A percentile compares a stretch with the other conserved stretches of the same genome.
phyloP scores from a whole-genome alignment of 192 early-diverging fungal genomes.

The Coemansia pectinata region DNA sequence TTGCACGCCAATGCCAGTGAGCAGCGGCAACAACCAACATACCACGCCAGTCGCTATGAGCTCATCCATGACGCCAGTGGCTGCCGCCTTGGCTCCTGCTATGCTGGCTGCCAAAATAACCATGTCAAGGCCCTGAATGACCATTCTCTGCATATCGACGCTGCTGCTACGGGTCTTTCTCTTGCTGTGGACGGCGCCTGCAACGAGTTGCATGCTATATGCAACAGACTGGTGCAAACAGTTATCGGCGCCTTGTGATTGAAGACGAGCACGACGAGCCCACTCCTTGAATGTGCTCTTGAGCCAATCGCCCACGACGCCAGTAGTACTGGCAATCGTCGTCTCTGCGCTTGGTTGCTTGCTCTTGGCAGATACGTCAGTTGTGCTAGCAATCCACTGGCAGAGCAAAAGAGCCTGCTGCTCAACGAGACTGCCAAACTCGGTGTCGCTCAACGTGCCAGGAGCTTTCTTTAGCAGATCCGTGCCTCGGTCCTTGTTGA shows the following conservation, averaged over 20 bases:
- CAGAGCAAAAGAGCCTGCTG: constrained; percentile 21
- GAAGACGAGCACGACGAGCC: constrained; percentile 7
- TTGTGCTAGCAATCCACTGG: constrained; percentile 8
- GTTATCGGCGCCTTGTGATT: not conserved
- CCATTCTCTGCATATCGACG: constrained; percentile 7
- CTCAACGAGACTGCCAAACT: not conserved
- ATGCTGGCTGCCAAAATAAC: constrained; percentile 33
- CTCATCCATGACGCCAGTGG: constrained; percentile 6
- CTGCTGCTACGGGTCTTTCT: not conserved
- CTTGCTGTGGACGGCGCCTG: constrained; percentile 6
- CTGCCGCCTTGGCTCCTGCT: not conserved
- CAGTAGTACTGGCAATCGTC: not conserved
- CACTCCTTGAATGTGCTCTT: constrained; percentile 32
- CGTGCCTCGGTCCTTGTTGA: constrained; percentile 6
- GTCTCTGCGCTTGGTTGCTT: not conserved
- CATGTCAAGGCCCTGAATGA: constrained; percentile 32
- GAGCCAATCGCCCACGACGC: constrained; percentile 20
- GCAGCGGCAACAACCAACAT: constrained; percentile 34
- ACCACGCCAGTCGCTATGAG: not conserved
- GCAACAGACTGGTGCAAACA: not conserved
- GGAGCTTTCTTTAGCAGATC: constrained; percentile 1
- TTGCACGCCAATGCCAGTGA: constrained; percentile 13
- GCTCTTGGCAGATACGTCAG: not conserved
- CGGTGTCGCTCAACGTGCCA: not conserved
- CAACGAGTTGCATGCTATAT: constrained; percentile 16